Base-by-base conservation (phyloP, 202 grass and related monocot species). In the Zizania palustris region DNA sequence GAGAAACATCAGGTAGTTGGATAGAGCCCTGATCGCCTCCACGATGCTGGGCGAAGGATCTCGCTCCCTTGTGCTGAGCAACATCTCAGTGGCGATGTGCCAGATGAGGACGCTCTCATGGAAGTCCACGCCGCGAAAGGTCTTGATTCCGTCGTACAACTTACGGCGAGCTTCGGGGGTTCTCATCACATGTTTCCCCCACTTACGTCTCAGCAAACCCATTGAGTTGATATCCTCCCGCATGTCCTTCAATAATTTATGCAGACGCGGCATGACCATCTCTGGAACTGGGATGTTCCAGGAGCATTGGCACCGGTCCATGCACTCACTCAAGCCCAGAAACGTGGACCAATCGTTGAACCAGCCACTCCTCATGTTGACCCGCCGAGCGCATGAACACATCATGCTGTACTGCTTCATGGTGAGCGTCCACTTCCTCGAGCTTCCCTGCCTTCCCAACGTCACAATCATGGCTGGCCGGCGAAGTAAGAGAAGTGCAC, bases 51-150 rank as follows among this genome's bases (percentile, higher is more conserved):
- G 11, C 3, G 2, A n/a, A 1, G 0, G 6, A 9, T 55, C 53
- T n/a, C n/a, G n/a, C n/a, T n/a, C n/a, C n/a, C n/a, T n/a, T n/a
- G n/a, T n/a, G n/a, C n/a, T 9, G 5, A 85, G 69, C 48, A 75
- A 85, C 10, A 93, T 18, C 41, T 93, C 82, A 0, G 91, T 90
- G 8, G 78, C 91, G 11, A 93, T 77, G 34, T 93, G 91, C 79
- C 85, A 93, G 6, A 65, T n/a, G 2, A 93, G 67, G 37, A 93
- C 44, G 37, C 66, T 71, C 61, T 93, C 85, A 1, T 90, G 87
- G 68, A 88, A 88, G 21, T 88, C 87, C 0, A 83, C 43, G 0
- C 73, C 8, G 3, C 1, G 37, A 14, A 0, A 41, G 0, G 0
- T 0, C 36, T 39, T 4, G 7, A 63, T 3, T 0, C 5, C 0